Evolutionary conservation across 805 yeast species (phyloP), one percentile per base, ranked within the genome.

Genomic region (Saccharomycopsis guyanensis): DNA sequence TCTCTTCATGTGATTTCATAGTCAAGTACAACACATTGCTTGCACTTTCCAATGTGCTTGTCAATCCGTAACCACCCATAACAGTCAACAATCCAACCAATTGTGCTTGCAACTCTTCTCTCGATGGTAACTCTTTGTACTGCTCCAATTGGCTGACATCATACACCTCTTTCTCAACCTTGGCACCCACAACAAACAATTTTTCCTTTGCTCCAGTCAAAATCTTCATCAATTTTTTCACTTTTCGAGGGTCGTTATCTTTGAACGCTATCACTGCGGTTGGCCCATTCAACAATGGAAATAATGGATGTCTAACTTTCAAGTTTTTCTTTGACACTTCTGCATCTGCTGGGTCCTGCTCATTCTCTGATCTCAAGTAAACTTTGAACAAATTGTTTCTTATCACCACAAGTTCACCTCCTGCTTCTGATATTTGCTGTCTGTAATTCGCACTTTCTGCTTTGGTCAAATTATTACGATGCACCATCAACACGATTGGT

Each of bases 11-110:
- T 47, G 80, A 70, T 50, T 85, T 82, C 63, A 89, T 65, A 6
- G 94, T 84, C 63, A 87, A 68, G 59, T 86, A 86, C 56, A 89
- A 73, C 48, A 68, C 65, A 53, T 78, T 77, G 13, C 85, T 66
- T n/a, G 86, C 69, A 16, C 82, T 61, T 65, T 83, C 82, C 59
- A 91, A 72, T 15, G 96, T 86, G 66, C 76, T 76, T 10, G 84
- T 94, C 60, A 91, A 72, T 8, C 95, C 95, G 38, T 86, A 89
- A 59, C 97, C 97, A 48, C 95, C 86, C 53, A 86, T 70, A 47
- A 83, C 66, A n/a, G 89, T 80, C 59, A 91, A 75, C 46, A 86
- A 70, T 8, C 95, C 95, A 10, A 83, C 82, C 55, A 93, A 75
- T 71, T 89, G 85, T 7, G 84, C 78, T 48, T 86, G 93, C 55